Evolutionary conservation across 352 stramenopile species (phyloP).

Genomic region (Phytophthora palmivora): DNA sequence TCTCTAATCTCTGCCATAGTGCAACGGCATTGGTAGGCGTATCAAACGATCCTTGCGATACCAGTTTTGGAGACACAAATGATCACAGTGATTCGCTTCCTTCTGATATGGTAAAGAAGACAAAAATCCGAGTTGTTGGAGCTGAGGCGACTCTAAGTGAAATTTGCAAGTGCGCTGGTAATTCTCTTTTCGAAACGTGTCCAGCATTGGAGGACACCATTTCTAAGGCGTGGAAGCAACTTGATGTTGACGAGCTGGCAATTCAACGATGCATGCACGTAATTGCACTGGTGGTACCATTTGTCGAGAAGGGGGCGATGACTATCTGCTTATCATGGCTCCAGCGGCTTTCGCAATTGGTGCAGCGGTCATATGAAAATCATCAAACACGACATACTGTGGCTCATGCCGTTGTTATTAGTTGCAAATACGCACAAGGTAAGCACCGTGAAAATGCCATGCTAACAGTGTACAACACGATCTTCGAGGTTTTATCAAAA

Average conservation of each 20-base stretch:
- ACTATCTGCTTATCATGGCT: slow-evolving; percentile 57
- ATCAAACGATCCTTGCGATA: slow-evolving; percentile 12
- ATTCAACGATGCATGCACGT: slow-evolving; percentile 65
- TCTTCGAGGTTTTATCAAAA: slow-evolving; percentile 50
- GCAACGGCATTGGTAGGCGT: slow-evolving; percentile 49
- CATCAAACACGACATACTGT: slow-evolving; percentile 40
- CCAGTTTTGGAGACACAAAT: slow-evolving; percentile 5
- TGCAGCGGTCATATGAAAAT: slow-evolving; percentile 31
- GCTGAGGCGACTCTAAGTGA: slow-evolving; percentile 48
- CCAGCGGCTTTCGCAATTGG: slow-evolving; percentile 34
- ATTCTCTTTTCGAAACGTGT: slow-evolving; percentile 45
- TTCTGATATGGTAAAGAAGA: slow-evolving; percentile 41
- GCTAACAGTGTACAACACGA: slow-evolving; percentile 53
- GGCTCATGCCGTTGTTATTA: slow-evolving; percentile 51
- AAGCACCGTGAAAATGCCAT: slow-evolving; percentile 48
- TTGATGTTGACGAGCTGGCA: slow-evolving; percentile 31
- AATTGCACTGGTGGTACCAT: slow-evolving; percentile 47
- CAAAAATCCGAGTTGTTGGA: slow-evolving; percentile 46
- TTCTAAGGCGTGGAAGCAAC: slow-evolving; percentile 43
- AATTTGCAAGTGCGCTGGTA: slow-evolving; percentile 46
- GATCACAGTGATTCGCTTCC: slow-evolving; percentile 5
- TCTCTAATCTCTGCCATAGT: slow-evolving; percentile 82
- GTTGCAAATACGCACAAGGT: slow-evolving; percentile 47
- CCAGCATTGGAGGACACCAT: slow-evolving; percentile 44
- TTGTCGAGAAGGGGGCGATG: slow-evolving; percentile 39